phyloP scores from a whole-genome alignment of 106 monocot genomes.

The Allium fistulosum region DNA sequence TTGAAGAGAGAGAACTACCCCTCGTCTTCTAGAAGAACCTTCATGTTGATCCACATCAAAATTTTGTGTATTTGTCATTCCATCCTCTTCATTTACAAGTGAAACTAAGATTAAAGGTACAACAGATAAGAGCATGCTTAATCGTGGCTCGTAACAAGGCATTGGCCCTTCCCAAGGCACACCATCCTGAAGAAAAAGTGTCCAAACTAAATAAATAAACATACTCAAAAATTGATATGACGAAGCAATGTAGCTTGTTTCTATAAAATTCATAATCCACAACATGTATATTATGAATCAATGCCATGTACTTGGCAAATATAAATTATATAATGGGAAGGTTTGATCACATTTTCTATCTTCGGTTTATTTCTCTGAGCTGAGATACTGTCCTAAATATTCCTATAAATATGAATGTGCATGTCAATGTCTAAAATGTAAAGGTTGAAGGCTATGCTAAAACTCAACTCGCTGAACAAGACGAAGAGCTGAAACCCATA shows the following conservation, averaged over 20 bases:
- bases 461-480: constrained; percentile 81
- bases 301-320: too few relatives aligned
- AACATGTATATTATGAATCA: too few relatives aligned
- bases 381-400: too few relatives aligned
- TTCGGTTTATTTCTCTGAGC: too few relatives aligned
- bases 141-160: constrained; percentile 74
- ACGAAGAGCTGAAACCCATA: constrained; percentile 81
- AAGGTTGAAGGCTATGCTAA: neutral
- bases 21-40: constrained; percentile 44
- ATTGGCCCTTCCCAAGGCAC: constrained; percentile 73
- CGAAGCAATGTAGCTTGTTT: too few relatives aligned
- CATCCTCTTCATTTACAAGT: constrained; percentile 48
- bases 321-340: too few relatives aligned
- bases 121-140: constrained; percentile 78
- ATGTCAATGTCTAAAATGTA: neutral
- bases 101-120: constrained; percentile 58
- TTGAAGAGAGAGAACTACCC: constrained; percentile 67
- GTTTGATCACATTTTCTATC: too few relatives aligned
- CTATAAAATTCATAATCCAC: too few relatives aligned
- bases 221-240: too few relatives aligned
- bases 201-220: too few relatives aligned
- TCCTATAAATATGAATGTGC: neutral
- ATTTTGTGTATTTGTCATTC: neutral
- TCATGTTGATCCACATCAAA: constrained; percentile 18
- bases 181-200: constrained; percentile 29